Percentiles rank a stretch among this genome's conserved stretches.
Evolutionary conservation across 164 flowering plant species (phyloP).

Genomic region (Brasenia schreberi): DNA sequence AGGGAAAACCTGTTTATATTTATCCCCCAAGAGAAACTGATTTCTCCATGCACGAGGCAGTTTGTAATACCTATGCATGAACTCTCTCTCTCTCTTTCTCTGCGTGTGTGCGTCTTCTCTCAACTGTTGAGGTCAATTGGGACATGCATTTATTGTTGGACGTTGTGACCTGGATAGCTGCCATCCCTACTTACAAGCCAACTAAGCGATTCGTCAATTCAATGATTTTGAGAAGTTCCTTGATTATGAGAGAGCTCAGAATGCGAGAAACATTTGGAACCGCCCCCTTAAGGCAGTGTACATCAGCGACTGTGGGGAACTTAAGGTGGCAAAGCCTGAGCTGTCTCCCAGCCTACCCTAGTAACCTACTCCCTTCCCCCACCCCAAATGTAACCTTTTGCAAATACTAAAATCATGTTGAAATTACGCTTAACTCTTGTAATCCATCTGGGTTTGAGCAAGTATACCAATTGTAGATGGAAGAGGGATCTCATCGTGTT

Average conservation of each 20-base stretch:
- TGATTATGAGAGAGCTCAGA: constrained; percentile 91
- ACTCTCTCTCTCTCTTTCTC: no score
- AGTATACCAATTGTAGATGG: neutral
- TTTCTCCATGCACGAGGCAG: no score
- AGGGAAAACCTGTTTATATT: no score
- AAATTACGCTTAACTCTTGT: neutral
- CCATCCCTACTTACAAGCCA: constrained; percentile 83
- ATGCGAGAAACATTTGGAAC: constrained; percentile 77
- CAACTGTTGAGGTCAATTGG: neutral
- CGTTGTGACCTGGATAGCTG: constrained; percentile 60
- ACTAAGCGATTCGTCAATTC: constrained; percentile 64
- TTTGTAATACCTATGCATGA: no score
- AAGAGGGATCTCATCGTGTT: neutral
- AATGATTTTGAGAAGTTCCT: constrained; percentile 76
- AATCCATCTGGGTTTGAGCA: neutral
- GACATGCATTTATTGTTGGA: constrained; percentile 24
- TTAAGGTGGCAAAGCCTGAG: constrained; percentile 69
- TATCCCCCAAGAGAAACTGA: no score
- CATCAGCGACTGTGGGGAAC: constrained; percentile 84
- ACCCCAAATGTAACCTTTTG: neutral
- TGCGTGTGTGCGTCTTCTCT: no score
- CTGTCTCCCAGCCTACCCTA: constrained; percentile 68
- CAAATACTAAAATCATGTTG: neutral
- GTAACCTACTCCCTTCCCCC: neutral
- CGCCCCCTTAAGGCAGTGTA: constrained; percentile 72